Base-by-base conservation (phyloP, 2,329 filamentous ascomycete genomes). In the Fusarium proliferatum region DNA sequence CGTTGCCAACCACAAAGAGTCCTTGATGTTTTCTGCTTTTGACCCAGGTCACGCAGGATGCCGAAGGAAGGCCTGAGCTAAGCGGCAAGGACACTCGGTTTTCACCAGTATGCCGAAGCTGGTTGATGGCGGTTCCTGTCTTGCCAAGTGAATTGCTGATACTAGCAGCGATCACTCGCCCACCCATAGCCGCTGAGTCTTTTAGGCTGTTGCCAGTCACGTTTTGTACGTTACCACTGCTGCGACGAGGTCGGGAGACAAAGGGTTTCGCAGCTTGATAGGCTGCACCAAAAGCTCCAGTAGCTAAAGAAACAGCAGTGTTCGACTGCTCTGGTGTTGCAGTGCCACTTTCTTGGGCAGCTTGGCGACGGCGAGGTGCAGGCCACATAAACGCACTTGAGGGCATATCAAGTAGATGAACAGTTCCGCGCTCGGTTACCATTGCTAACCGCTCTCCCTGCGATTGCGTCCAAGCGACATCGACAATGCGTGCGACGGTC, bases 341-440 rank as follows among this genome's bases (percentile, higher is more conserved):
- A 19, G 85, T 82, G 17, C 83, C 82, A 23, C 82, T 81, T 42
- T 89, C 86, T 67, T 82, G 83, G 42, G 78, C 78, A 58, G 82
- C 84, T 68, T 81, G 82, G 66, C 87, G 85, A 60, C 88, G 86
- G 43, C 89, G 87, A 46, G 90, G 91, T 30, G 95, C 94, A 45
- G 95, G 95, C 95, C 95, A 97, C 74, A 93, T 91, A 76, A 95
- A 96, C 9, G 94, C 94, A 71, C 90, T 93, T 51, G 90, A 87
- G 13, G 95, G 94, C 82, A 98, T 89, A 74, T 97, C 94, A 73
- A 97, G 92, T 48, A 98, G 89, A 82, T 99, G 96, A 16, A 98
- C 91, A 13, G 96, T 99, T n/a, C 96, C 95, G 76, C 95, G 93
- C 78, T 97, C 94, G 2, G 96, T 98, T 33, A 98, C 91, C 84